Base-by-base conservation (phyloP, 2,329 filamentous ascomycete species). In the Arthrobotrys conoides region DNA sequence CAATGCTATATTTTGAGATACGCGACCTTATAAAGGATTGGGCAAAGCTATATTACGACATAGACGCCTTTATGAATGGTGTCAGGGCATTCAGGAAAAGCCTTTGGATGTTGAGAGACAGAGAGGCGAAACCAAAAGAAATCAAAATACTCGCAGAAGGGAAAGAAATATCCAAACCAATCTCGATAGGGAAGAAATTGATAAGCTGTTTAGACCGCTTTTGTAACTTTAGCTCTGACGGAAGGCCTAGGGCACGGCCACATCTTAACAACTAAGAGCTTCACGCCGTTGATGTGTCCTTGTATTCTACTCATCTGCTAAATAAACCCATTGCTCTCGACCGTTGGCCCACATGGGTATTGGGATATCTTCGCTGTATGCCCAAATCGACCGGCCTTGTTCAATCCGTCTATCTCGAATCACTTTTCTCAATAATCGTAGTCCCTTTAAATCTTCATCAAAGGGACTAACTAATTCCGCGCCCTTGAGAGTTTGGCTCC, bases 51-150 rank as follows among this genome's bases (percentile, higher is more conserved):
- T 65, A 76, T 36, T 41, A 65, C 12, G 3, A 30, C 27, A 30
- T 76, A 9, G 57, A 69, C 1, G 18, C 63, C 20, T 76, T 53
- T 59, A 38, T 65, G 3, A 61, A 65, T 5, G 65, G 18, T 12
- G n/a, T 65, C 9, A 59, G 57, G 38, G 55, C 64, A 6, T 76
- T 76, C 41, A 66, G 64, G 22, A 44, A 38, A 22, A 61, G 63
- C 38, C 30, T 76, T 14, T 66, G 51, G 57, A 36, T 41, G 3
- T 48, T 76, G 24, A 69, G 65, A 18, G 16, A 59, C 14, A 53
- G 36, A 24, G 16, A 57, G 2, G 57, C 63, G 0, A 57, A 12
- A 5, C 63, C 63, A 4, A 48, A 16, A 48, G 65, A 69, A n/a
- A 24, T 65, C 2, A 38, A 27, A n/a, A 55, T 48, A 36, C 18